Conservation (phyloP, 352 stramenopile genomes). For the Blastocystis sp. region DNA sequence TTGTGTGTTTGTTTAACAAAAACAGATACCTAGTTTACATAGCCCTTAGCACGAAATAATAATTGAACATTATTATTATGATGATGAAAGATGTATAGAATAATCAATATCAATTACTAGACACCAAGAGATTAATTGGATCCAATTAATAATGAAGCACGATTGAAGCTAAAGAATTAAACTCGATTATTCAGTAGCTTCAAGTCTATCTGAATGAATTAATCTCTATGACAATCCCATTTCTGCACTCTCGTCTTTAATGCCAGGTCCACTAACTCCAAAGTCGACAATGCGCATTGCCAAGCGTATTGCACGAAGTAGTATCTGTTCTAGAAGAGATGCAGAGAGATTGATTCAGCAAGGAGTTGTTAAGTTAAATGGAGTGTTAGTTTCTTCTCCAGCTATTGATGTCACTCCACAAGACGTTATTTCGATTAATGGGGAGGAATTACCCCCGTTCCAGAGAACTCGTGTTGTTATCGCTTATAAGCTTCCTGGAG, state of each 20-base stretch:
- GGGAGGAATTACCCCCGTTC: conserved; percentile 72
- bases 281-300: conserved; percentile 74
- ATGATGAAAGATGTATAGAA: background rate
- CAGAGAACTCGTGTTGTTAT: conserved; percentile 78
- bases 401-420: conserved; percentile 74
- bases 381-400: conserved; percentile 71
- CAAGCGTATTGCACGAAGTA: conserved; percentile 80
- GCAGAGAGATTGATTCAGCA: conserved; percentile 79
- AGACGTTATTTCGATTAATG: conserved; percentile 75
- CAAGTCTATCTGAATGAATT: background rate
- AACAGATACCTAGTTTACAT: background rate
- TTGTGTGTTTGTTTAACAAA: conserved; percentile 55
- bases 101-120: background rate
- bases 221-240: background rate
- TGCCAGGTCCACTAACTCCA: background rate
- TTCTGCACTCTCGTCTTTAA: background rate
- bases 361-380: conserved; percentile 79
- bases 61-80: too few relatives aligned
- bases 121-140: background rate
- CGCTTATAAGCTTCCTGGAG: conserved; percentile 81
- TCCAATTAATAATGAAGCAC: background rate
- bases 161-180: background rate
- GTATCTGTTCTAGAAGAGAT: conserved; percentile 79
- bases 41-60: background rate
- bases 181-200: background rate